These are phyloP conservation scores for Xylaria sp. DNA, from an alignment of 2,329 filamentous ascomycete genomes.

Conservation along the genomic window DNA sequence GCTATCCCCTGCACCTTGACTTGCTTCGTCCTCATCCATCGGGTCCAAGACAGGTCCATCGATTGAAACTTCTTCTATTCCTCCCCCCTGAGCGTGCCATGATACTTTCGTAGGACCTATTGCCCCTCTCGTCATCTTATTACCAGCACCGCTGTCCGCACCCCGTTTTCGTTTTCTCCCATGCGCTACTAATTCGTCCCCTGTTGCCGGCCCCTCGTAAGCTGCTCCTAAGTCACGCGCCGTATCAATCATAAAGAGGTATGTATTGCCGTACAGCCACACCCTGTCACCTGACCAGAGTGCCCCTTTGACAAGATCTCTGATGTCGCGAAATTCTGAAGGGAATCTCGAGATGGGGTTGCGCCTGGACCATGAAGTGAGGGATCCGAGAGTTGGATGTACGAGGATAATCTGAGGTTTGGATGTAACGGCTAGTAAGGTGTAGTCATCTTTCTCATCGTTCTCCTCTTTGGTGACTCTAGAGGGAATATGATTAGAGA, in stretches of 20 bases:
- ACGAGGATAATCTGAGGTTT: constrained; percentile 79
- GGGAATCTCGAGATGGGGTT: constrained; percentile 84
- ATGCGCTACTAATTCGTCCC: constrained; percentile 44
- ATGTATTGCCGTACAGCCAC: constrained; percentile 89
- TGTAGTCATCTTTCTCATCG: constrained; percentile 58
- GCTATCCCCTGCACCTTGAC: constrained; percentile 46
- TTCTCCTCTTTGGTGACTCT: constrained; percentile 45
- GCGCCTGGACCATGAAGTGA: constrained; percentile 86
- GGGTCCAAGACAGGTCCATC: constrained; percentile 44
- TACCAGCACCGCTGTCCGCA: constrained; percentile 63
- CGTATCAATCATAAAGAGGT: constrained; percentile 93
- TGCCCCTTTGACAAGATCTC: constrained; percentile 84
- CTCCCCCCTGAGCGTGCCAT: constrained; percentile 39
- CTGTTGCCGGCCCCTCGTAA: constrained; percentile 44
- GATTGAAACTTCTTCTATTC: constrained; percentile 45
- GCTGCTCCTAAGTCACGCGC: constrained; percentile 70
- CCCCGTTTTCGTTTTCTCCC: constrained; percentile 67
- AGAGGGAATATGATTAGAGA: constrained; percentile 63
- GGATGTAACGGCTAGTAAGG: constrained; percentile 64
- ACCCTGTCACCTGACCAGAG: constrained; percentile 83
- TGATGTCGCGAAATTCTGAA: constrained; percentile 75
- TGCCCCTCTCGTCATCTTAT: constrained; percentile 60
- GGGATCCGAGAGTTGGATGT: constrained; percentile 77
- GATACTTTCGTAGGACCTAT: constrained; percentile 47
- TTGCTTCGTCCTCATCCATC: constrained; percentile 49